These are phyloP conservation scores for Lachancea kluyveri DNA, from an alignment of 805 yeast genomes.

Conservation along the genomic window DNA sequence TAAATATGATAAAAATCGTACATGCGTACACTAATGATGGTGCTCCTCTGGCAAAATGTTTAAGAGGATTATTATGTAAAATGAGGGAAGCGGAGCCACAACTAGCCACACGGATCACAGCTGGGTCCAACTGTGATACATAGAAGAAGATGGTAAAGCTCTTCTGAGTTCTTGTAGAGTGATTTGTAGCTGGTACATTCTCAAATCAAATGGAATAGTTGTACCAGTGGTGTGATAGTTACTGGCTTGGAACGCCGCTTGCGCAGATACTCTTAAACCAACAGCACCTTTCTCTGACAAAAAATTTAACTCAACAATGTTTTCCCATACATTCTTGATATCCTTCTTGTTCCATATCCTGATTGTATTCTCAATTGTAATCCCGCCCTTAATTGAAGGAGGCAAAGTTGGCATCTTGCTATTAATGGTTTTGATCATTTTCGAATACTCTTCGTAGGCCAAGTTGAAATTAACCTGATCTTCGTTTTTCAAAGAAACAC, in stretches of 20 bases:
- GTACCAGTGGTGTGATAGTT: slow-evolving; percentile 35
- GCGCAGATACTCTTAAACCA: slow-evolving; percentile 36
- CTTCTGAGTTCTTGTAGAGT: slow-evolving; percentile 44
- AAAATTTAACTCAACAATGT: slow-evolving; percentile 49
- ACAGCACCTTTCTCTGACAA: slow-evolving; percentile 41
- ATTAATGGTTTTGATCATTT: slow-evolving; percentile 42
- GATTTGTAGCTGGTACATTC: slow-evolving; percentile 46
- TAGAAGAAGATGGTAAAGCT: slow-evolving; percentile 25
- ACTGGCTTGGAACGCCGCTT: slow-evolving; percentile 35
- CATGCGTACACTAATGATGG: too few relatives aligned
- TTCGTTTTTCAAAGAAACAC: slow-evolving; percentile 56
- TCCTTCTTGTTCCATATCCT: slow-evolving; percentile 58
- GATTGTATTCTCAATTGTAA: slow-evolving; percentile 32
- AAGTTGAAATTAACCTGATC: slow-evolving; percentile 69
- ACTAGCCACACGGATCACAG: slow-evolving; percentile 17
- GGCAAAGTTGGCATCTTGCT: slow-evolving; percentile 32
- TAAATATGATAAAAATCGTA: too few relatives aligned
- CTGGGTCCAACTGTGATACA: slow-evolving; percentile 30
- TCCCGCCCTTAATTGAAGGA: slow-evolving; percentile 16
- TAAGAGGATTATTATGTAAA: too few relatives aligned
- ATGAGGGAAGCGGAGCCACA: too few relatives aligned
- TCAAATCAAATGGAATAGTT: slow-evolving; percentile 35
- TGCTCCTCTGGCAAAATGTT: too few relatives aligned
- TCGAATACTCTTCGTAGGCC: slow-evolving; percentile 68
- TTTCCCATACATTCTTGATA: slow-evolving; percentile 70